phyloP scores from a whole-genome alignment of 2,329 filamentous ascomycete species.

The Fusarium nurragi region DNA sequence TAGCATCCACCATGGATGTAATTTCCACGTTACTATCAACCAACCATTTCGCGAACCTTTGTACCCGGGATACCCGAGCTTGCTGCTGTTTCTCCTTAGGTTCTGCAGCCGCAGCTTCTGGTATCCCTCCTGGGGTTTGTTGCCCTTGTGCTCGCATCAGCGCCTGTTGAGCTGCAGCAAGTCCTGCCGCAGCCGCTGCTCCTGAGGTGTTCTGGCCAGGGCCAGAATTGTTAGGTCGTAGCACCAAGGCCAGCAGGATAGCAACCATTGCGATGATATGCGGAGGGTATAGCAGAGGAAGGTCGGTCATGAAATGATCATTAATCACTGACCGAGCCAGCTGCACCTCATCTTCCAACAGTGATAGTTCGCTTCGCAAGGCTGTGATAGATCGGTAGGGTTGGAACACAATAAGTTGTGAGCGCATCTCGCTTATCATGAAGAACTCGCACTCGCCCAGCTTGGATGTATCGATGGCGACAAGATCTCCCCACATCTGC shows the following conservation, averaged over 20 bases:
- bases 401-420: slow-evolving; percentile 89
- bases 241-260: slow-evolving; percentile 83
- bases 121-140: slow-evolving; percentile 33
- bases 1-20: slow-evolving; percentile 85
- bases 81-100: slow-evolving; percentile 61
- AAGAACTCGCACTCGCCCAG: slow-evolving; percentile 95
- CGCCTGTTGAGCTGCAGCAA: slow-evolving; percentile 61
- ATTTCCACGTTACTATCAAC: slow-evolving; percentile 88
- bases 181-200: slow-evolving; percentile 51
- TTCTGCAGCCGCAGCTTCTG: slow-evolving; percentile 37
- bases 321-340: slow-evolving; percentile 87
- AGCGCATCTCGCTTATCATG: slow-evolving; percentile 89
- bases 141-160: slow-evolving; percentile 58
- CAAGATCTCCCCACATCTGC: slow-evolving; percentile 82
- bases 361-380: slow-evolving; percentile 72
- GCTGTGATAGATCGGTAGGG: slow-evolving; percentile 84
- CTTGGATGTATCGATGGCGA: slow-evolving; percentile 79
- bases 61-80: slow-evolving; percentile 70
- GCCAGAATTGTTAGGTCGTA: slow-evolving; percentile 65
- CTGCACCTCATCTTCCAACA: slow-evolving; percentile 80
- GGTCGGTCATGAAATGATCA: slow-evolving; percentile 90
- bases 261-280: slow-evolving; percentile 89
- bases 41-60: slow-evolving; percentile 77
- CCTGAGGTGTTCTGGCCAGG: slow-evolving; percentile 45
- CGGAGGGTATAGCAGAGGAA: slow-evolving; percentile 87